Evolutionary conservation across 2,329 filamentous ascomycete species (phyloP).

Genomic region (Phialophora macrospora): DNA sequence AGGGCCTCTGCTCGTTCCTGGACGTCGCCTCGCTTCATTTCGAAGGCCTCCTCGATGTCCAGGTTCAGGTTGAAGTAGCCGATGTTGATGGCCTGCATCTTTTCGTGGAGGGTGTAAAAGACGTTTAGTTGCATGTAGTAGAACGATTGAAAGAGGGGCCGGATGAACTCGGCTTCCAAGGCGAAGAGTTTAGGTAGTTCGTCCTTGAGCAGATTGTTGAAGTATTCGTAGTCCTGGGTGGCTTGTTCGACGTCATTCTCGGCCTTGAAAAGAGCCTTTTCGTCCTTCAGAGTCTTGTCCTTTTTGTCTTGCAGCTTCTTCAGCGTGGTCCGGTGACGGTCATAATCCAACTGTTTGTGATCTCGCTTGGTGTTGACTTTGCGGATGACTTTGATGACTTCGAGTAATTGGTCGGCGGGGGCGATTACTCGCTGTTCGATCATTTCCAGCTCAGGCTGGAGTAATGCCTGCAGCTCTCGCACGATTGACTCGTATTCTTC

Average conservation of each 20-base stretch:
- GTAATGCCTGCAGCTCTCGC: constrained; percentile 82
- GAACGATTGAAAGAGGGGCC: constrained; percentile 96
- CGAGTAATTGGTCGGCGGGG: constrained; percentile 88
- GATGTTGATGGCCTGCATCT: constrained; percentile 96
- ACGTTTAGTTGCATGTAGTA: constrained; percentile 99
- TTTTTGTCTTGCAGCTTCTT: constrained; percentile 99
- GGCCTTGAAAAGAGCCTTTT: constrained; percentile 95
- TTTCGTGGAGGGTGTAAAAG: constrained; percentile 97
- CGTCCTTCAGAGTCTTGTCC: constrained; percentile 92
- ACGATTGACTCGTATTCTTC: constrained; percentile 95
- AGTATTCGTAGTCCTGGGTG: constrained; percentile 96
- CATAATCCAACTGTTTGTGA: constrained; percentile 96
- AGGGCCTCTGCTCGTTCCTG: constrained; percentile 86
- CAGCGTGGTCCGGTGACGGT: constrained; percentile 77
- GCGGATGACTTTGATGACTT: constrained; percentile 92
- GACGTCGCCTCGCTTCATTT: constrained; percentile 84
- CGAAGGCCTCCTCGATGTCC: constrained; percentile 89
- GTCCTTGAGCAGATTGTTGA: constrained; percentile 95
- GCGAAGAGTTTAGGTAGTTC: constrained; percentile 90
- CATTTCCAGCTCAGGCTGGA: constrained; percentile 94
- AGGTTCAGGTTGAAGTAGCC: constrained; percentile 93
- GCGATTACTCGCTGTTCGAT: constrained; percentile 90
- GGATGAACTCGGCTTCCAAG: constrained; percentile 92
- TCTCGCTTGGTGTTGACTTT: constrained; percentile 89
- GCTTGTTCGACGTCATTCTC: constrained; percentile 89